Evolutionary conservation across 139 green algal species (phyloP).

Genomic region (Edaphochlamys debaryana): DNA sequence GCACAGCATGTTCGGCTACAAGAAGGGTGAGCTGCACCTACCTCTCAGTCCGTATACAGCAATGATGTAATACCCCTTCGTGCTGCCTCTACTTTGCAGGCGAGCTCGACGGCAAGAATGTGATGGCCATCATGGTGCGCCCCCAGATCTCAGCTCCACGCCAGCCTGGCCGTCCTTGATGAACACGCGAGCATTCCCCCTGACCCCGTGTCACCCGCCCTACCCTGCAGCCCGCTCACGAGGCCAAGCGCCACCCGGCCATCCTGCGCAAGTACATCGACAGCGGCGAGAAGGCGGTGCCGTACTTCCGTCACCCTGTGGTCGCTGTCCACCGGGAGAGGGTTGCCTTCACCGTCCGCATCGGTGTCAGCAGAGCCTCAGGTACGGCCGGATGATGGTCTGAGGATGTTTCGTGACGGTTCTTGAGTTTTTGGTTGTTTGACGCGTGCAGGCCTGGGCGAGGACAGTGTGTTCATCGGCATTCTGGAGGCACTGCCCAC

Average conservation of each 20-base stretch:
- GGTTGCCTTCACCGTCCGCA: constrained; percentile 11
- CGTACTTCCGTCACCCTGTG: too few relatives aligned
- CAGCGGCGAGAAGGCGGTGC: constrained; percentile 25
- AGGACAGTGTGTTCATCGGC: constrained; percentile 29
- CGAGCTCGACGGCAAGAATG: constrained; percentile 37
- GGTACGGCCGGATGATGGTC: constrained; percentile 5
- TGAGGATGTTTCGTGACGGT: neutral
- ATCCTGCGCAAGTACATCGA: constrained; percentile 34
- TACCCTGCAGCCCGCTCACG: constrained; percentile 17
- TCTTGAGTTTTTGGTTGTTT: neutral
- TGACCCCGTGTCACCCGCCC: too few relatives aligned
- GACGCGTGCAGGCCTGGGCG: constrained; percentile 1
- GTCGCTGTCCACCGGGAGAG: constrained; percentile 26
- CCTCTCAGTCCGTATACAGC: neutral
- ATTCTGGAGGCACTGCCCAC: constrained; percentile 17
- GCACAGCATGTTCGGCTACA: constrained; percentile 40
- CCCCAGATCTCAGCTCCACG: too few relatives aligned
- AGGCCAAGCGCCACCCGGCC: too few relatives aligned
- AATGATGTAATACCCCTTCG: too few relatives aligned
- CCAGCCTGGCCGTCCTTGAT: too few relatives aligned
- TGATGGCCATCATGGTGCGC: constrained; percentile 11
- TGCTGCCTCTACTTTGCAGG: neutral
- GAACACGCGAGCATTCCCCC: too few relatives aligned
- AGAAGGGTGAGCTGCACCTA: constrained; percentile 9
- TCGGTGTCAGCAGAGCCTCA: too few relatives aligned